Percentiles rank a stretch among this genome's conserved stretches.
Evolutionary conservation across 73 alveolate genomes (phyloP).

Genomic region (Symbiodinium natans): DNA sequence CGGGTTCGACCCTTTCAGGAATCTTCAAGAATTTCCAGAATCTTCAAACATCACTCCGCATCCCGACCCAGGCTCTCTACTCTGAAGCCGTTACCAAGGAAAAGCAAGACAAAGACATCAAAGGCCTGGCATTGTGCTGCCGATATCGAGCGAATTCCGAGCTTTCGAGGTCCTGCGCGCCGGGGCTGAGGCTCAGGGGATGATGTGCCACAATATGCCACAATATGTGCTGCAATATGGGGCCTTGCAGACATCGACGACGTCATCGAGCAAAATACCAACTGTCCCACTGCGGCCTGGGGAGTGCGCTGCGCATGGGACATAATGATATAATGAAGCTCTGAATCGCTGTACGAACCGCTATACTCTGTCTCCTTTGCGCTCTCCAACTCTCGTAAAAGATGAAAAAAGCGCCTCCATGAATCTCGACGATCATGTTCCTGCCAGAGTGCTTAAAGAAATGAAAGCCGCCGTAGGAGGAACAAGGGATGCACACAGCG

Average conservation of each 20-base stretch:
- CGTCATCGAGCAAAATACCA: conserved; percentile 62
- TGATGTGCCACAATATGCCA: background rate
- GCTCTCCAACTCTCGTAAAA: background rate
- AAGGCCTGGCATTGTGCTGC: background rate
- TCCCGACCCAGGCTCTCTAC: no score
- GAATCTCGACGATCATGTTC: conserved; percentile 78
- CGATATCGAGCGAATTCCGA: conserved; percentile 30
- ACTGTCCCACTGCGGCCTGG: conserved; percentile 84
- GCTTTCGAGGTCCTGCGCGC: conserved; percentile 55
- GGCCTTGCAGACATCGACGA: conserved; percentile 80
- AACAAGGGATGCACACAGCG: no score
- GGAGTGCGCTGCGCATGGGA: background rate
- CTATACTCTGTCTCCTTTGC: background rate
- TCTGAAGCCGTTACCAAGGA: background rate
- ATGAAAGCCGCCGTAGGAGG: no score
- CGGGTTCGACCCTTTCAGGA: no score
- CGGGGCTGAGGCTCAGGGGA: background rate
- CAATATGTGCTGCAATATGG: background rate
- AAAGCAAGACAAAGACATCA: background rate
- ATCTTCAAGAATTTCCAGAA: background rate
- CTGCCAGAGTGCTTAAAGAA: background rate
- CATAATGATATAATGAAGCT: background rate
- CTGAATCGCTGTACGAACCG: background rate
- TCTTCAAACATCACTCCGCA: no score
- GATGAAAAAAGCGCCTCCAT: conserved; percentile 1